Evolutionary conservation across 2,329 filamentous ascomycete genomes (phyloP).

Genomic region (Colletotrichum orchidophilum): DNA sequence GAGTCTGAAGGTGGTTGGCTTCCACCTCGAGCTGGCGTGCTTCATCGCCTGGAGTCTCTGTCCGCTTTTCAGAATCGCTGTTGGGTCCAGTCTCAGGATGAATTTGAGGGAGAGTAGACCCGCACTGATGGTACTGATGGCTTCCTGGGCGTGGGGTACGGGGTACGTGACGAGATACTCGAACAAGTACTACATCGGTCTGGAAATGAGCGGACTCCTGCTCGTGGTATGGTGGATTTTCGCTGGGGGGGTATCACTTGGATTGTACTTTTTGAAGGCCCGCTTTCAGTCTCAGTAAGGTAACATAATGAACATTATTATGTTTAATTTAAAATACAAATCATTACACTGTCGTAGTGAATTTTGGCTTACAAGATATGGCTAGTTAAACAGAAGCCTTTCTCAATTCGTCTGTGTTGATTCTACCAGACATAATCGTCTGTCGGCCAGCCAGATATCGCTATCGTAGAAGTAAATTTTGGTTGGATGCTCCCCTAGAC

Average conservation of each 20-base stretch:
- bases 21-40: conserved; percentile 4
- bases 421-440: too few species aligned
- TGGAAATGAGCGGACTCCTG: conserved; percentile 49
- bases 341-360: too few species aligned
- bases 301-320: too few species aligned
- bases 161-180: conserved; percentile 44
- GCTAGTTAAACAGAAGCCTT: too few species aligned
- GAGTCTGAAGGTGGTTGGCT: fast-evolving
- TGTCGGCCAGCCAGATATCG: too few species aligned
- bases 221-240: conserved; percentile 38
- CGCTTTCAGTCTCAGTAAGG: too few species aligned
- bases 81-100: background rate
- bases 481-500: too few species aligned
- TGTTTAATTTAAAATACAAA: too few species aligned
- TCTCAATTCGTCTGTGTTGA: too few species aligned
- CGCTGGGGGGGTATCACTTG: conserved; percentile 13
- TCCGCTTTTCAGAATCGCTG: conserved; percentile 2
- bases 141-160: conserved; percentile 31
- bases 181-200: conserved; percentile 48
- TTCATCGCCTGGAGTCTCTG: background rate
- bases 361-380: too few species aligned
- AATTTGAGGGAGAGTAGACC: conserved; percentile 8
- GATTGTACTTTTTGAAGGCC: background rate
- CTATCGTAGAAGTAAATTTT: too few species aligned
- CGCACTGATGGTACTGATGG: conserved; percentile 25